phyloP scores from a whole-genome alignment of 371 early-diverging fungal genomes.

The Mucor racemosus region DNA sequence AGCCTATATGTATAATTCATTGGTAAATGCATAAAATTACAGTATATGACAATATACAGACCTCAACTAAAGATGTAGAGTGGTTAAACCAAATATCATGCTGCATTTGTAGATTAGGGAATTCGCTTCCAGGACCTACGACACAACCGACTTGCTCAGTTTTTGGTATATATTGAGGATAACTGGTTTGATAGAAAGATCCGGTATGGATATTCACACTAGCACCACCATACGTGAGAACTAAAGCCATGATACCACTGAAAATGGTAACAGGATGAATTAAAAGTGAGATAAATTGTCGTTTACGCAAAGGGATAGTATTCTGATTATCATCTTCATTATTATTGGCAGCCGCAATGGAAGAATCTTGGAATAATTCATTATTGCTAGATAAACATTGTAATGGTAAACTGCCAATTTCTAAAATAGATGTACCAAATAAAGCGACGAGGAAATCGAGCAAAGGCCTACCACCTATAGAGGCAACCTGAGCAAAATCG shows the following conservation, averaged over 20 bases:
- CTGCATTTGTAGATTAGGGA: conserved; percentile 12
- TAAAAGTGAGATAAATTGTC: neutral
- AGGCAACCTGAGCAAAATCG: conserved; percentile 33
- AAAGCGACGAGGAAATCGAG: conserved; percentile 38
- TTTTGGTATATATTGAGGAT: conserved; percentile 33
- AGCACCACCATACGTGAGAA: conserved; percentile 33
- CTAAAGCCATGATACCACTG: conserved; percentile 10
- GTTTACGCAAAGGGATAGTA: neutral
- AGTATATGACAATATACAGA: neutral
- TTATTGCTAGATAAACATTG: neutral
- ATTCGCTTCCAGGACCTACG: conserved; percentile 28
- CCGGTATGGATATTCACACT: conserved; percentile 28
- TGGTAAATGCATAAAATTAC: neutral
- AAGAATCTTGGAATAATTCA: neutral
- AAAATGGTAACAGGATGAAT: conserved; percentile 25
- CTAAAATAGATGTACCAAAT: conserved; percentile 32
- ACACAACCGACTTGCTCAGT: conserved; percentile 43
- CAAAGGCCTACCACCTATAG: conserved; percentile 34
- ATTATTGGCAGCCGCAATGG: neutral
- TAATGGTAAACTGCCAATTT: conserved; percentile 18
- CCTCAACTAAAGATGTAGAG: conserved; percentile 28
- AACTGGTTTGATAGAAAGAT: conserved; percentile 38
- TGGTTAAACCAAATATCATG: conserved; percentile 38
- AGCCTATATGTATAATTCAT: conserved; percentile 8
- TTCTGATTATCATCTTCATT: neutral